Evolutionary conservation across 805 yeast species (phyloP).

Genomic region (Candida sphagnicola): DNA sequence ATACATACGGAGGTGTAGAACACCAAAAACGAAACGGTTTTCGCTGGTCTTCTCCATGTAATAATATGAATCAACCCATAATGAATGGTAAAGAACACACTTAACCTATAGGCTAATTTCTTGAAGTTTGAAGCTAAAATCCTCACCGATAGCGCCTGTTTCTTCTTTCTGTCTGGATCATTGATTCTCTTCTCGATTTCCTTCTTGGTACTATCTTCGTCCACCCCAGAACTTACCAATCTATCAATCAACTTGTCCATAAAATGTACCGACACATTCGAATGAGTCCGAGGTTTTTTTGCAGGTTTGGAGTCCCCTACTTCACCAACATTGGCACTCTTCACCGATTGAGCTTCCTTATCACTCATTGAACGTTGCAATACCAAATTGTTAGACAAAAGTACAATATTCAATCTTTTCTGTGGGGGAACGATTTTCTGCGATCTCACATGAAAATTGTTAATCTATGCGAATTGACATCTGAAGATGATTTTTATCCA

Average conservation of each 20-base stretch:
- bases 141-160: slow-evolving; percentile 56
- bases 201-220: slow-evolving; percentile 46
- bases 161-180: slow-evolving; percentile 41
- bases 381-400: no score
- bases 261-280: slow-evolving; percentile 40
- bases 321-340: no score
- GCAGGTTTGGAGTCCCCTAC: no score
- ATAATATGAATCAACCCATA: slow-evolving; percentile 56
- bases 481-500: no score
- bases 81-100: slow-evolving; percentile 55
- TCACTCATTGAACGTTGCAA: no score
- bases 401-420: no score
- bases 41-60: slow-evolving; percentile 73
- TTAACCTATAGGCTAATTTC: slow-evolving; percentile 51
- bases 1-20: slow-evolving; percentile 64
- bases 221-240: slow-evolving; percentile 46
- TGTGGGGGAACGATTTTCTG: no score
- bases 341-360: no score
- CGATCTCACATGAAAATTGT: no score
- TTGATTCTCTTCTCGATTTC: slow-evolving; percentile 36
- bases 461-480: no score
- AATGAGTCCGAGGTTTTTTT: not conserved
- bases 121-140: slow-evolving; percentile 55
- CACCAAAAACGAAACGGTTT: slow-evolving; percentile 58
- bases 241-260: slow-evolving; percentile 55